Evolutionary conservation across 2,329 filamentous ascomycete species (phyloP), one percentile per base, ranked within the genome.

Genomic region (Botrytis sinoallii): DNA sequence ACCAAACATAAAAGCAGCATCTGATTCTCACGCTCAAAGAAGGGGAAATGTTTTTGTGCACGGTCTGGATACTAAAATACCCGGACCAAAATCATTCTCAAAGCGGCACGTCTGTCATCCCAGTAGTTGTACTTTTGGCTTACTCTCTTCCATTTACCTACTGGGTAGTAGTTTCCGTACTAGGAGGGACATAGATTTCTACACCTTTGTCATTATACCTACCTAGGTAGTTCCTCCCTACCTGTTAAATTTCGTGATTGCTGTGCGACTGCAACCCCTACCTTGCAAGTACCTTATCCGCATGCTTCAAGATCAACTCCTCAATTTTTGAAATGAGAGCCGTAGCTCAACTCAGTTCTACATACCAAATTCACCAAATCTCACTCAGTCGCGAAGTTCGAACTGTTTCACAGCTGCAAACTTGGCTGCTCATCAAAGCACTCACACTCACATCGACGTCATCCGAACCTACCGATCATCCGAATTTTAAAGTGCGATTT

Each of bases 271-370:
- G 16, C 38, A 35, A 18, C 10, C 35, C 46, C 44, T 66, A 20
- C 44, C 46, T 25, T 67, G 22, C 64, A 38, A n/a, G 8, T 57
- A 29, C 40, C 48, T 57, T 42, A 29, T 29, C 35, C 25, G 48
- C n/a, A 42, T 57, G 25, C 66, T 57, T 57, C 66, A 57, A 55
- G 40, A 68, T 42, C 65, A 42, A 57, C 57, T 68, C 48, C 64
- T 57, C 65, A 67, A 40, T 38, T 22, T 52, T 38, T 52, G 46
- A 9, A 22, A 40, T 52, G 38, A 55, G n/a, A 55, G 46, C 35
- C 32, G 4, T 40, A 55, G 16, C 63, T 65, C 52, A 40, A n/a
- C 65, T 29, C 65, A 42, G 18, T 32, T 25, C 29, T 57, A 42
- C 16, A 42, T 55, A 42, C n/a, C 25, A 55, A n/a, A 57, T 55